Base-by-base conservation (phyloP, 2,329 filamentous ascomycete genomes). In the Chaetomium globosum region DNA sequence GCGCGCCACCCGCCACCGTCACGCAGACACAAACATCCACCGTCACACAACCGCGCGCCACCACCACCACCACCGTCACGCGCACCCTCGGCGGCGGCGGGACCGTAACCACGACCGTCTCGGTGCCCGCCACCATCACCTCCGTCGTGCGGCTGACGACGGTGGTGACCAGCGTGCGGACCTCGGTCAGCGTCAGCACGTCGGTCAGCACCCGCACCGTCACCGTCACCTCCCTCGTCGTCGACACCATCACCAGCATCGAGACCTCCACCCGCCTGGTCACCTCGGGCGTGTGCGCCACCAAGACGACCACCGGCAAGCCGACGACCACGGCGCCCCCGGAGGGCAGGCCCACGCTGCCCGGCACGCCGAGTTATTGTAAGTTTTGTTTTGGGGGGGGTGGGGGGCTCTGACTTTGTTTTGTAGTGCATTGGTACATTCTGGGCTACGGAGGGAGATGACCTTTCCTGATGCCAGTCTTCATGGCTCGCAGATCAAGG, bases 81-180 rank as follows among this genome's bases (percentile, higher is more conserved):
- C 9, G 12, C 9, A 36, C 33, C 9, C 3, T 36, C 33, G 33
- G 9, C 33, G 9, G 9, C 33, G 33, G 33, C 9, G 33, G 33
- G 33, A 36, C 33, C 9, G 12, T 10, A 6, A 36, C 33, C 8
- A 36, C 9, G 1, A 36, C 33, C 33, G 33, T 36, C 33, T 36
- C 33, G 8, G 33, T 36, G 8, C 67, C 68, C 5, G 31, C 58
- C 26, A 70, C 69, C 23, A 36, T 51, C 13, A 68, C 65, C 1
- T 39, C 56, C n/a, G 63, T 86, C 0, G 91, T 93, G 59, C 93
- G 91, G 78, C 95, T 91, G 71, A 91, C 87, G 33, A 96, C 33
- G 33, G 33, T 36, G 7, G 33, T 36, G 33, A 36, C 33, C 33
- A 36, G 33, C 33, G 33, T 36, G 33, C 8, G 8, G 9, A 36